Conservation (phyloP, 169 alveolate species). For the Plasmodium fragile region DNA sequence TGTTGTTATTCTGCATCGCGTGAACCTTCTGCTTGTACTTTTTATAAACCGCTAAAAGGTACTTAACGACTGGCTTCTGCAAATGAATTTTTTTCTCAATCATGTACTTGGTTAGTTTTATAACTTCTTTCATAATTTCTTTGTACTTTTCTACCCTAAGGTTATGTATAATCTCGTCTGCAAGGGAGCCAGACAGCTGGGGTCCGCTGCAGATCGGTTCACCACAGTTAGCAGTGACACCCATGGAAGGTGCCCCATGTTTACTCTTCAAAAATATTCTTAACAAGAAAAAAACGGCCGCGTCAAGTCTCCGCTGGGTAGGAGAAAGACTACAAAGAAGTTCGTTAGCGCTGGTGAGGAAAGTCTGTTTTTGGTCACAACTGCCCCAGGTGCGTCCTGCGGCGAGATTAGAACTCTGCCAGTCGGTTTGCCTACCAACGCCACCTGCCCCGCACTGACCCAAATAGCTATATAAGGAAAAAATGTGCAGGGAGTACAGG, state of each 20-base stretch:
- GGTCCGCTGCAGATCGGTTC: not conserved
- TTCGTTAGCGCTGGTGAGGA: not conserved
- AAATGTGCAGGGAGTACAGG: constrained; percentile 39
- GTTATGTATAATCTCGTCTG: not conserved
- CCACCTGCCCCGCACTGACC: not conserved
- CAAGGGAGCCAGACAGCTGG: not conserved
- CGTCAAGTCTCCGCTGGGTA: constrained; percentile 1
- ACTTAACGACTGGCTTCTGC: constrained; percentile 20
- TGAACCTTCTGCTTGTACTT: constrained; percentile 26
- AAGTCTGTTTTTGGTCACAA: not conserved
- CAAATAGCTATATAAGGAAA: constrained; percentile 19
- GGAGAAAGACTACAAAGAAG: not conserved
- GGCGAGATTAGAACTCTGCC: not conserved
- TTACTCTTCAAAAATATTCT: not conserved
- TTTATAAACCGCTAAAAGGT: constrained; percentile 20
- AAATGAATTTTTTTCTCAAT: constrained; percentile 20
- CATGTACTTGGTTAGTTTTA: constrained; percentile 12
- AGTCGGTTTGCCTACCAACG: not conserved
- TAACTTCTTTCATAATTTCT: constrained; percentile 52
- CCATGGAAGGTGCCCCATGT: not conserved
- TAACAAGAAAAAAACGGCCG: constrained; percentile 19
- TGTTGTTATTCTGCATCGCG: not conserved
- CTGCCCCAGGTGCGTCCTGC: not conserved
- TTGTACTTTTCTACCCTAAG: constrained; percentile 36
- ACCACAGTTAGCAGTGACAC: not conserved